Conservation (phyloP, 2,329 filamentous ascomycete species). For the Peltaster fructicola region DNA sequence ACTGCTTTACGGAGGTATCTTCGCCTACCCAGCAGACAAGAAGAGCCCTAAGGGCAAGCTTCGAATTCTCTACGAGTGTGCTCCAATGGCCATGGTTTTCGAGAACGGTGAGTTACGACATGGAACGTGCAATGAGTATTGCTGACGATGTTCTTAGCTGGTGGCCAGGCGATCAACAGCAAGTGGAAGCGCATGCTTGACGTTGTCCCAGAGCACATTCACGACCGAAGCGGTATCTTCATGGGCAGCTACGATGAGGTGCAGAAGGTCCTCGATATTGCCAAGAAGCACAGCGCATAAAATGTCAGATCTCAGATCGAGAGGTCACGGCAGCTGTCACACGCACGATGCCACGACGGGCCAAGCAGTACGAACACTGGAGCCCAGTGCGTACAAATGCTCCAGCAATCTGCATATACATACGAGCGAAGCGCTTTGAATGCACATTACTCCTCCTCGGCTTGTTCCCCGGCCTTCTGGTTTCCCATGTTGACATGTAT, state of each 20-base stretch:
- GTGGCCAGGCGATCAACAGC: constrained; percentile 80
- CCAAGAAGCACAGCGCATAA: constrained; percentile 43
- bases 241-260: constrained; percentile 89
- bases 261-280: constrained; percentile 78
- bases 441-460: no score
- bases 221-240: constrained; percentile 91
- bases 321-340: no score
- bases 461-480: no score
- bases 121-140: not conserved
- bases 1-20: constrained; percentile 85
- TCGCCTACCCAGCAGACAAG: constrained; percentile 93
- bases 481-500: no score
- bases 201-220: constrained; percentile 78
- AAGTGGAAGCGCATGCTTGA: constrained; percentile 82
- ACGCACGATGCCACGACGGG: no score
- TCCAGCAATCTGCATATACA: no score
- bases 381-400: no score
- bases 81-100: constrained; percentile 97
- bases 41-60: constrained; percentile 98
- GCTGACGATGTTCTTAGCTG: constrained; percentile 38
- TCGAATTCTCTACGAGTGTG: constrained; percentile 93
- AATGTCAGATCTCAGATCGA: constrained; percentile 1
- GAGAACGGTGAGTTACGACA: constrained; percentile 90
- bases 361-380: no score
- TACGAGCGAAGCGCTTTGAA: no score